Percentiles rank a stretch among this genome's conserved stretches.
phyloP scores from a whole-genome alignment of 768 basidiomycete genomes.

The Mycena filopes region DNA sequence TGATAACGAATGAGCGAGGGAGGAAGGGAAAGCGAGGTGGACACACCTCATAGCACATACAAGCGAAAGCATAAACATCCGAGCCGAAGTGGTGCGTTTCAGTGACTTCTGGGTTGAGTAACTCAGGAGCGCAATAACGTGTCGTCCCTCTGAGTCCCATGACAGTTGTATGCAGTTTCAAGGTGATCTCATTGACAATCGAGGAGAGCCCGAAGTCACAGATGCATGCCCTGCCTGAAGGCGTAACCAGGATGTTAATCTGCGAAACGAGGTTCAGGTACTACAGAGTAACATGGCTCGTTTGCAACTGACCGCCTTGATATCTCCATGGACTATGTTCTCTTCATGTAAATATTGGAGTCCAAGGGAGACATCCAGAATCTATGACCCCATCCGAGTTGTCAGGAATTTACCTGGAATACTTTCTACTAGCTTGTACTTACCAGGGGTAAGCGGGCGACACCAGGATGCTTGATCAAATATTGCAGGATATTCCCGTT shows the following conservation, averaged over 20 bases:
- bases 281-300: too few relatives aligned
- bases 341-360: background rate
- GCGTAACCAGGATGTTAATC: too few relatives aligned
- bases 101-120: background rate
- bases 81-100: background rate
- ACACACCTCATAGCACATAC: background rate
- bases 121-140: background rate
- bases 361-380: background rate
- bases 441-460: conserved; percentile 1
- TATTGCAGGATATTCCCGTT: conserved; percentile 16
- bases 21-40: background rate
- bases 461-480: too few relatives aligned
- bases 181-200: background rate
- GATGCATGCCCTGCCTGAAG: background rate
- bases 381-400: too few relatives aligned
- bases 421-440: background rate
- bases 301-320: too few relatives aligned
- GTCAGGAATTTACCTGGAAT: too few relatives aligned
- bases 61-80: background rate
- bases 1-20: too few relatives aligned
- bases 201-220: background rate
- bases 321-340: background rate
- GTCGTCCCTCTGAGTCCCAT: background rate
- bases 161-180: background rate
- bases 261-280: too few relatives aligned